These are phyloP conservation scores for Boletus patriciae DNA, from an alignment of 768 basidiomycete genomes.

Conservation along the genomic window DNA sequence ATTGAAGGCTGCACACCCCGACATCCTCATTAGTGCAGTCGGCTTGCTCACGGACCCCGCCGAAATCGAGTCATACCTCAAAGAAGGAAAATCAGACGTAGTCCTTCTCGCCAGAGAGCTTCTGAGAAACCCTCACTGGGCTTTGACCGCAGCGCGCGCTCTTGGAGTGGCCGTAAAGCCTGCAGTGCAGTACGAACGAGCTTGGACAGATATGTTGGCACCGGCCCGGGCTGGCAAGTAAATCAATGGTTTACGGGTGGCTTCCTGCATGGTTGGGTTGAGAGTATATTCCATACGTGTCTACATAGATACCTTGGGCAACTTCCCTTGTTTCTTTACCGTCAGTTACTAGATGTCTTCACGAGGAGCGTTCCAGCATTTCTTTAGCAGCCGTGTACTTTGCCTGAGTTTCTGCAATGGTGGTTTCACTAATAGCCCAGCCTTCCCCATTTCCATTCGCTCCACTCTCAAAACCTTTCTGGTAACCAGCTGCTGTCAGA, in stretches of 20 bases:
- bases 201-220: conserved; percentile 45
- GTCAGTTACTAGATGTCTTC: conserved; percentile 5
- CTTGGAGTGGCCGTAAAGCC: conserved; percentile 65
- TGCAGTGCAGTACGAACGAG: conserved; percentile 71
- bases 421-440: conserved; percentile 73
- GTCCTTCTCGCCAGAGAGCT: conserved; percentile 68
- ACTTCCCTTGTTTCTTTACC: background rate
- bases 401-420: conserved; percentile 72
- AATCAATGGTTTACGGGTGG: background rate
- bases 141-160: conserved; percentile 57
- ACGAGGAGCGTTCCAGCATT: conserved; percentile 43
- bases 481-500: conserved; percentile 72
- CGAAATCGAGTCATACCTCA: conserved; percentile 62
- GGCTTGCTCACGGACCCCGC: conserved; percentile 68
- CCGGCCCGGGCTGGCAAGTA: background rate
- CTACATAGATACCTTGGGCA: conserved; percentile 3
- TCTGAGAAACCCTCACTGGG: conserved; percentile 65
- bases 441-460: conserved; percentile 66
- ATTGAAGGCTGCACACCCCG: conserved; percentile 59
- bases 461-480: conserved; percentile 76
- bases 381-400: conserved; percentile 80
- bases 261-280: background rate
- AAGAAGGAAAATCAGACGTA: conserved; percentile 66
- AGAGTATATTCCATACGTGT: background rate
- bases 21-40: conserved; percentile 59